Evolutionary conservation across 495 filamentous ascomycete genomes (phyloP).

Genomic region (Neurospora tetrasperma): DNA sequence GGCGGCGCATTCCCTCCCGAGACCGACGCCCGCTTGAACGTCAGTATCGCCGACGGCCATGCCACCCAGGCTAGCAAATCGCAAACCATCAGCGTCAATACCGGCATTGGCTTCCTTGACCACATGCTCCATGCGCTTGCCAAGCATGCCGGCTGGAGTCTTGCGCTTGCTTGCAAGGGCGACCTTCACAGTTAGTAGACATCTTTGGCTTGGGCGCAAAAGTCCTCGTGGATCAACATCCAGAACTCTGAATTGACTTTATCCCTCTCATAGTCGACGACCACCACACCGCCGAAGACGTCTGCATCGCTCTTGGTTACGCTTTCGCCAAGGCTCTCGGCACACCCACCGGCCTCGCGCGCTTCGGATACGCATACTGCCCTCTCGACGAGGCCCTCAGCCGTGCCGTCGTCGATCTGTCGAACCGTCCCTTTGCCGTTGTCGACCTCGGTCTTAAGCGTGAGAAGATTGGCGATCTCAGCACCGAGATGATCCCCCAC

Average conservation of each 20-base stretch:
- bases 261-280: slow-evolving; percentile 63
- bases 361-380: slow-evolving; percentile 83
- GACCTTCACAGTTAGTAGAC: slow-evolving; percentile 72
- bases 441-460: slow-evolving; percentile 70
- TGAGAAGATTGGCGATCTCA: slow-evolving; percentile 88
- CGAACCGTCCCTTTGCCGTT: slow-evolving; percentile 76
- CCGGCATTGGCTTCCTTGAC: slow-evolving; percentile 96
- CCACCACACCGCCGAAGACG: slow-evolving; percentile 96
- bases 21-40: slow-evolving; percentile 32
- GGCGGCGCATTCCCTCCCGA: slow-evolving; percentile 69
- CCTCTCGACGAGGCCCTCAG: slow-evolving; percentile 94
- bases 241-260: neutral
- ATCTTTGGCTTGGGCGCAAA: neutral
- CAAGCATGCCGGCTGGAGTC: slow-evolving; percentile 89
- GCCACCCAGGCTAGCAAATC: slow-evolving; percentile 70
- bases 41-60: slow-evolving; percentile 42
- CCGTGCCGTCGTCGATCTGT: slow-evolving; percentile 88
- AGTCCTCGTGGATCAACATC: neutral
- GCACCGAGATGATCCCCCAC: slow-evolving; percentile 95
- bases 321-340: slow-evolving; percentile 75
- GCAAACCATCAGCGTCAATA: slow-evolving; percentile 79
- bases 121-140: slow-evolving; percentile 97
- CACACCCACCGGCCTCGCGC: slow-evolving; percentile 64
- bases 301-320: slow-evolving; percentile 76
- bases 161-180: slow-evolving; percentile 69